Percentiles rank a stretch among this genome's conserved stretches.
These are phyloP conservation scores for Protomyces lactucae-debilis DNA, from an alignment of 1,139 yeast species.

Conservation along the genomic window DNA sequence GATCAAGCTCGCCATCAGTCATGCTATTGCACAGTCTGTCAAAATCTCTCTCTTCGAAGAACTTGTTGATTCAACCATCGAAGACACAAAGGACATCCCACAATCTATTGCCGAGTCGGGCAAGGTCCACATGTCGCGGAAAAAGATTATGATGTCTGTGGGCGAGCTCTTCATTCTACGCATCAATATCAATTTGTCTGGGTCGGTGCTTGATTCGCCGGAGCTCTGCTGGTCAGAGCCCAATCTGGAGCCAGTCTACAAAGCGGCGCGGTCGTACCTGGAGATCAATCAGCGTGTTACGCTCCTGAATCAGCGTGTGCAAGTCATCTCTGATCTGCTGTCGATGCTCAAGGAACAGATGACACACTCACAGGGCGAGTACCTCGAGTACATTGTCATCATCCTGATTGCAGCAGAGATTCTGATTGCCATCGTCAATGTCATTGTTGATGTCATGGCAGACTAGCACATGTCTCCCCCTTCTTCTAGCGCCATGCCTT, in stretches of 20 bases:
- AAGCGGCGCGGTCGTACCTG: constrained; percentile 88
- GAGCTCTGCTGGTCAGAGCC: constrained; percentile 99
- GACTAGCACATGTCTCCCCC: background rate
- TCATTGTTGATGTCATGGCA: constrained; percentile 35
- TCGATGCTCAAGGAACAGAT: constrained; percentile 93
- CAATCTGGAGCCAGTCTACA: constrained; percentile 91
- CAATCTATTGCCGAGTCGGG: constrained; percentile 93
- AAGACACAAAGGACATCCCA: constrained; percentile 94
- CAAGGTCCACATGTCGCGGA: constrained; percentile 88
- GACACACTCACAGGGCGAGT: constrained; percentile 53
- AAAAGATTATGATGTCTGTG: constrained; percentile 91
- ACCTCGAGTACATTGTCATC: constrained; percentile 85
- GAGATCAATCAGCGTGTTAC: constrained; percentile 92
- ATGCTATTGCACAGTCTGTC: constrained; percentile 95
- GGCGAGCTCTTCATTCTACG: constrained; percentile 90
- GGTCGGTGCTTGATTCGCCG: constrained; percentile 91
- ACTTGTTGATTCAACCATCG: constrained; percentile 89
- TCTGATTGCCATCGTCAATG: constrained; percentile 75
- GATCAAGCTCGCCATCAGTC: constrained; percentile 86
- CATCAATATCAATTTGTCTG: constrained; percentile 78
- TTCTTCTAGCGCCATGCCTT: background rate
- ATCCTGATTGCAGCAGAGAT: constrained; percentile 91
- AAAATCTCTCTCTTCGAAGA: constrained; percentile 92
- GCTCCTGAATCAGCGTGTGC: constrained; percentile 76
- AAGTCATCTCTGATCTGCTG: constrained; percentile 83